A percentile compares a stretch with the other conserved stretches of the same genome.
phyloP scores from a whole-genome alignment of 2,329 filamentous ascomycete species.

The Penicillium olsonii region DNA sequence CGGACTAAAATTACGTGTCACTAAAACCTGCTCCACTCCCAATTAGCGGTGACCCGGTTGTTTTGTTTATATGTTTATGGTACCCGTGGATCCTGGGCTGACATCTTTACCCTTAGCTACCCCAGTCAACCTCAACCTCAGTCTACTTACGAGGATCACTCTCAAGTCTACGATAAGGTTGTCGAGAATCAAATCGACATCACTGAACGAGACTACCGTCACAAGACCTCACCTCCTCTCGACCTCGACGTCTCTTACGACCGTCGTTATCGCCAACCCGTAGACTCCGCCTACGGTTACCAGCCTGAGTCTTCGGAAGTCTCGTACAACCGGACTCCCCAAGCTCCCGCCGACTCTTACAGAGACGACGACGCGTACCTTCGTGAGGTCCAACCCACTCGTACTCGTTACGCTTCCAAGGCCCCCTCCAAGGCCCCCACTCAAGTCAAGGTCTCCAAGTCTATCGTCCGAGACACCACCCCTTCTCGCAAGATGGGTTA shows the following conservation, averaged over 20 bases:
- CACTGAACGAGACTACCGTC: slow-evolving; percentile 65
- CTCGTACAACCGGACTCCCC: slow-evolving; percentile 33
- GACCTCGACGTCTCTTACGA: slow-evolving; percentile 47
- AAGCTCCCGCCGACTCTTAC: slow-evolving; percentile 35
- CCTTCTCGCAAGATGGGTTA: slow-evolving; percentile 69
- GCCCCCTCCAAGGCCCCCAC: neutral
- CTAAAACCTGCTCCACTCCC: slow-evolving; percentile 23
- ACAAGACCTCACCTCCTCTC: slow-evolving; percentile 59
- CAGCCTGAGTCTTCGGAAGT: slow-evolving; percentile 25
- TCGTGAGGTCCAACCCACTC: slow-evolving; percentile 33
- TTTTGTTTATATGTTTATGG: slow-evolving; percentile 30
- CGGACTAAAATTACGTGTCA: slow-evolving; percentile 28
- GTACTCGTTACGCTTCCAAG: slow-evolving; percentile 33
- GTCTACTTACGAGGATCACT: slow-evolving; percentile 50
- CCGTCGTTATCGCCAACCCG: slow-evolving; percentile 34
- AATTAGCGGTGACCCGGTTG: slow-evolving; percentile 29
- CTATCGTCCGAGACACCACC: slow-evolving; percentile 54
- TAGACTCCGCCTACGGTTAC: slow-evolving; percentile 27
- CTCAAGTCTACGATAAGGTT: slow-evolving; percentile 43
- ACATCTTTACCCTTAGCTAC: slow-evolving; percentile 49
- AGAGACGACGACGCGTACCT: slow-evolving; percentile 37
- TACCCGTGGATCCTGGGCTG: slow-evolving; percentile 21
- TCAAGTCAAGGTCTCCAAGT: slow-evolving; percentile 53
- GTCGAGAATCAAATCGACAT: slow-evolving; percentile 53
- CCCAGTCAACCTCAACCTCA: slow-evolving; percentile 51